A percentile compares a stretch with the other conserved stretches of the same genome.
Conservation (phyloP, 2,329 filamentous ascomycete genomes). For the Hortaea werneckii region DNA sequence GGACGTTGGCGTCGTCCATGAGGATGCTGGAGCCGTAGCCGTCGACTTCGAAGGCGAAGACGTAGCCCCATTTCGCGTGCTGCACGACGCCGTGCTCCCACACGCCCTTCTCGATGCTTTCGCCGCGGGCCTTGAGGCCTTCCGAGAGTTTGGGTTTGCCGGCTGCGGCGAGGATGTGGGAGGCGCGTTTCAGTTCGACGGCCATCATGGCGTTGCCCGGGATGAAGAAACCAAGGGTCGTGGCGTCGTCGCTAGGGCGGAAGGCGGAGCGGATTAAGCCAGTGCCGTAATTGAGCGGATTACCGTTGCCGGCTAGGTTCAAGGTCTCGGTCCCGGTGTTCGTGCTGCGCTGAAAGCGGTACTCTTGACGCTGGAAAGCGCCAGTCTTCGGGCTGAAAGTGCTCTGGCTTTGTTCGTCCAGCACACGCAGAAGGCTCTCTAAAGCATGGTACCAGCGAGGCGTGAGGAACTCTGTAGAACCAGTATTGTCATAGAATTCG, state of each 20-base stretch:
- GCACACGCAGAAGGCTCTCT: slow-evolving; percentile 59
- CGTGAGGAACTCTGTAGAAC: slow-evolving; percentile 68
- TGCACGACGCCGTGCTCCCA: slow-evolving; percentile 74
- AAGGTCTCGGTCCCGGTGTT: slow-evolving; percentile 83
- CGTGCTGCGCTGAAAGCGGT: slow-evolving; percentile 78
- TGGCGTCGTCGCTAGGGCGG: slow-evolving; percentile 88
- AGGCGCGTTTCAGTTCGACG: slow-evolving; percentile 69
- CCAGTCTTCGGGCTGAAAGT: slow-evolving; percentile 66
- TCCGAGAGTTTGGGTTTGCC: slow-evolving; percentile 44
- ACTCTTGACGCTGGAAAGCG: slow-evolving; percentile 59
- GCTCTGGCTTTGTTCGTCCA: slow-evolving; percentile 67
- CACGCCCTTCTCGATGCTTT: slow-evolving; percentile 63
- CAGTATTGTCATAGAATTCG: slow-evolving; percentile 73
- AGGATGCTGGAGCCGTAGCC: slow-evolving; percentile 72
- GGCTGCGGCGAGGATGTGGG: slow-evolving; percentile 54
- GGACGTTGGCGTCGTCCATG: slow-evolving; percentile 86
- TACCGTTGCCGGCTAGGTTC: slow-evolving; percentile 71
- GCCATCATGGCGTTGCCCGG: slow-evolving; percentile 95
- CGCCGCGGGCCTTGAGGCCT: slow-evolving; percentile 46
- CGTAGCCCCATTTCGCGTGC: slow-evolving; percentile 63
- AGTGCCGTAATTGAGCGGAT: slow-evolving; percentile 75
- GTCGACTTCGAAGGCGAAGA: slow-evolving; percentile 83
- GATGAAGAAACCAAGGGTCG: slow-evolving; percentile 88
- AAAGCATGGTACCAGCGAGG: slow-evolving; percentile 70
- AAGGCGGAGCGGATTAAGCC: slow-evolving; percentile 86